Evolutionary conservation across 2,329 filamentous ascomycete genomes (phyloP), one percentile per base, ranked within the genome.

Genomic region (Penicillium aurantiogriseum): DNA sequence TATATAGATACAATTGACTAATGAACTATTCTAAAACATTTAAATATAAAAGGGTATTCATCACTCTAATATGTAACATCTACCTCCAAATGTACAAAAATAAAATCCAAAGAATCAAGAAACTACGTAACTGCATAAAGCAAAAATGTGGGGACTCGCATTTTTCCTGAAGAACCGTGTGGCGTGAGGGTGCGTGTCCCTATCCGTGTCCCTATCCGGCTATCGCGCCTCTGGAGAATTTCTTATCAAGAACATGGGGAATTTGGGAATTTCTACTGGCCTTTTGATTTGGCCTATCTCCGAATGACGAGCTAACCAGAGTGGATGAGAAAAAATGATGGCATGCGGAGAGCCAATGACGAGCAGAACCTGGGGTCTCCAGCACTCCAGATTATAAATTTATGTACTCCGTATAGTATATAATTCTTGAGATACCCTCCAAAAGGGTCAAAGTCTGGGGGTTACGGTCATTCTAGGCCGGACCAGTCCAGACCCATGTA

Each of bases 141-240:
- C 25, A 54, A 54, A 50, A 58, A 51, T 59, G 64, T 64, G 63
- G 60, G 51, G 61, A 59, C 59, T 39, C 35, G 51, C 51, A 58
- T 61, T 44, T 49, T 47, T 48, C 7, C 46, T 65, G 63, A 65
- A 63, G 59, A 65, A 60, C 56, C 58, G 60, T 62, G 57, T 63
- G 59, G 64, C 61, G 62, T 65, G 63, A 64, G 65, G 65, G 65
- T 66, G 65, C 65, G 63, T 65, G 63, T 56, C 56, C 60, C 47
- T 57, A 48, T 57, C 61, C 62, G 65, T 65, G 62, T 56, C 56
- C 60, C 47, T 57, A 48, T 57, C 63, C 63, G 65, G 63, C 59
- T 67, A 65, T 62, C 65, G 63, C 63, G 63, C 60, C 19, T 59
- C 52, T 59, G 55, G 56, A 60, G 58, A 60, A 65, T 56, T 31